A percentile compares a stretch with the other conserved stretches of the same genome.
Evolutionary conservation across 83 land plant genomes (phyloP).

Genomic region (Larix sibirica): DNA sequence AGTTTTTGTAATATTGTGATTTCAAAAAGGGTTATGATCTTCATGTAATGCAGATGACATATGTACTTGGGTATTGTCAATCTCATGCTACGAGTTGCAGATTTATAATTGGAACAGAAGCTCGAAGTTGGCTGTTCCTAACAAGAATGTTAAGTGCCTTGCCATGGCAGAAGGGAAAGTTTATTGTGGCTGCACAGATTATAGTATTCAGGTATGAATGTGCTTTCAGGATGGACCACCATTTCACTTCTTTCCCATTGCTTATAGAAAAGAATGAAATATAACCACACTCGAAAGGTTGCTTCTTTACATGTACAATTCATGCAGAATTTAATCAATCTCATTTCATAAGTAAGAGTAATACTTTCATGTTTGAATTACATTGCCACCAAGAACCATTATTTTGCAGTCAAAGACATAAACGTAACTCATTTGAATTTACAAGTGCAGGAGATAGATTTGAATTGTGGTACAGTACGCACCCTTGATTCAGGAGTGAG

Average conservation of each 20-base stretch:
- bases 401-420: not conserved
- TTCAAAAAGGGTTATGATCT: not conserved
- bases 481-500: constrained; percentile 45
- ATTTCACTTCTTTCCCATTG: not conserved
- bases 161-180: constrained; percentile 37
- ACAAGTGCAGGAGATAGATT: constrained; percentile 41
- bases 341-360: not conserved
- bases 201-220: constrained; percentile 57
- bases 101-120: constrained; percentile 36
- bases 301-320: not conserved
- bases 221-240: not conserved
- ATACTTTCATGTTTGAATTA: not conserved
- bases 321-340: not conserved
- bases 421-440: not conserved
- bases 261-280: not conserved
- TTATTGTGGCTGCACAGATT: constrained; percentile 72
- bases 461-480: constrained; percentile 21
- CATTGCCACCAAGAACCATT: not conserved
- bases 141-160: constrained; percentile 57
- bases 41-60: not conserved
- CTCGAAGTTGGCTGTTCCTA: constrained; percentile 41
- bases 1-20: not conserved
- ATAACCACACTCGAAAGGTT: not conserved
- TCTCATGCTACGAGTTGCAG: constrained; percentile 20
- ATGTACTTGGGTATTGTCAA: not conserved